Base-by-base conservation (phyloP, 2,329 filamentous ascomycete species). In the Exophiala lecanii-corni region DNA sequence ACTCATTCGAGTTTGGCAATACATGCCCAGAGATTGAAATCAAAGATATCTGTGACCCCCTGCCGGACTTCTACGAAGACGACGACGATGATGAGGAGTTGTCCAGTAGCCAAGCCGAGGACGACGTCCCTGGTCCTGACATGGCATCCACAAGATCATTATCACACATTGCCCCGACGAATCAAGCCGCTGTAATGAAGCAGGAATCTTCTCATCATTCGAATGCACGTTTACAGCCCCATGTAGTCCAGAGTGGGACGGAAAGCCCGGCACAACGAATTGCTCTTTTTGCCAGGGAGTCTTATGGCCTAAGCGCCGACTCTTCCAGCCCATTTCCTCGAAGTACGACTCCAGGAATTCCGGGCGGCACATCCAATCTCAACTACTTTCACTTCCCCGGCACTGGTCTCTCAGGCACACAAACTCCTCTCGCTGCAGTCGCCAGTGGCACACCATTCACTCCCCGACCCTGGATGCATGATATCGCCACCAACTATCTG, bases 51-150 rank as follows among this genome's bases (percentile, higher is more conserved):
- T 94, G 91, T 56, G 89, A 98, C 62, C 92, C 92, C 2, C 76
- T 97, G 45, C 83, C 89, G 1, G 92, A 98, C 59, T 98, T 98
- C 61, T 98, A 98, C 70, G 92, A 96, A 26, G 83, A 84, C 47
- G 75, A 77, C 16, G 72, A 78, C 18, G 75, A 77, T 28, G 75
- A 72, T 26, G 76, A 80, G 9, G 72, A 73, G 7, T 65, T 66
- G 4, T 13, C 31, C 19, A 36, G 19, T n/a, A 26, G n/a, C 28
- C 25, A 38, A 16, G 39, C 15, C 12, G 17, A 36, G 3, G 32
- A 33, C 20, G 19, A 26, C 10, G 18, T 36, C 5, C 30, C 13
- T 15, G 21, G 5, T 10, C 7, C 20, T 9, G 21, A 18, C 16
- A n/a, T 19, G 18, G 18, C 33, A n/a, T 9, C 23, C 15, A 13